Percentiles rank a stretch among this genome's conserved stretches.
These are phyloP conservation scores for Naumovozyma castellii DNA, from an alignment of 805 yeast genomes.

Conservation along the genomic window DNA sequence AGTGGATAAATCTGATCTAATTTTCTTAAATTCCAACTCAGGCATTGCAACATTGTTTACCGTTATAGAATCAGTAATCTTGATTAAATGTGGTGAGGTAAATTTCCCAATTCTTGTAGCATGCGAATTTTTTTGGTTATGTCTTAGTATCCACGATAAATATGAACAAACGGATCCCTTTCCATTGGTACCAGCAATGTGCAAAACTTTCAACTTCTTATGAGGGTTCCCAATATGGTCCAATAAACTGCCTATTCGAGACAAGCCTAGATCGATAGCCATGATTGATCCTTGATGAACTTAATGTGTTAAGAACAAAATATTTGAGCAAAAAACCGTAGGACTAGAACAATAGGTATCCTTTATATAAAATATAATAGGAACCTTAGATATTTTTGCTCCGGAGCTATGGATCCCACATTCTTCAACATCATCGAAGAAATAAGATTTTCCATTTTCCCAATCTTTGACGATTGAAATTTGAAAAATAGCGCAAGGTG, in stretches of 20 bases:
- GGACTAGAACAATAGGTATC: neutral
- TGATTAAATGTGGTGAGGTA: conserved; percentile 78
- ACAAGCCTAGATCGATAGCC: conserved; percentile 52
- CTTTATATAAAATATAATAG: no score
- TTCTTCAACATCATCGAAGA: neutral
- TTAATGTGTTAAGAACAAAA: neutral
- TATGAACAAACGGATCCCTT: conserved; percentile 90
- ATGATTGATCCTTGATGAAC: conserved; percentile 15
- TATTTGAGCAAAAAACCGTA: neutral
- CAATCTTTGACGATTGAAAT: neutral
- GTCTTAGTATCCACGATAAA: conserved; percentile 51
- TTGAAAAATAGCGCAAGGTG: neutral
- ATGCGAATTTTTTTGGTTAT: conserved; percentile 23
- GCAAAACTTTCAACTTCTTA: conserved; percentile 53
- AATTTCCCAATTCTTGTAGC: conserved; percentile 52
- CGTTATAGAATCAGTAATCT: conserved; percentile 65
- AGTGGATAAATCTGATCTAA: conserved; percentile 35
- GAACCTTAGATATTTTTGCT: neutral
- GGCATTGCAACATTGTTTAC: conserved; percentile 54
- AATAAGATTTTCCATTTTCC: no score
- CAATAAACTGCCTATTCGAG: conserved; percentile 40
- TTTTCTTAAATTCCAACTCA: conserved; percentile 34
- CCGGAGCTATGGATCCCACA: neutral
- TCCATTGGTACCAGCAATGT: conserved; percentile 94
- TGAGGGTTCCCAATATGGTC: conserved; percentile 62